Conservation (phyloP, 1,284 basidiomycete genomes). For the Ustilago nuda region DNA sequence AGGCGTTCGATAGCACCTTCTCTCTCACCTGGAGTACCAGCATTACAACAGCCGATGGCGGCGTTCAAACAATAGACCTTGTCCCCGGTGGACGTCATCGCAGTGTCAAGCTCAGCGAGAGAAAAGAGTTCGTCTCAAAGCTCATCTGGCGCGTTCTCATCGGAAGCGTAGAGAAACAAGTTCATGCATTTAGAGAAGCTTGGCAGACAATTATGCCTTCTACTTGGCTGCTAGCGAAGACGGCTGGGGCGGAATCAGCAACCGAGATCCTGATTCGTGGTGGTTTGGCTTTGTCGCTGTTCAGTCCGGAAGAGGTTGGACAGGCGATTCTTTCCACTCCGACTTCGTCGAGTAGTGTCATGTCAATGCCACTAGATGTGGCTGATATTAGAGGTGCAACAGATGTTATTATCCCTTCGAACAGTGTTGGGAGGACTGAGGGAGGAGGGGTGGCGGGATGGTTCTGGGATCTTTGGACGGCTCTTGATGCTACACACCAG, state of each 20-base stretch:
- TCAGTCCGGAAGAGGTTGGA: conserved; percentile 18
- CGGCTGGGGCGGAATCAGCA: conserved; percentile 13
- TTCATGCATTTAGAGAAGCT: conserved; percentile 29
- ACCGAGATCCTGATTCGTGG: conserved; percentile 26
- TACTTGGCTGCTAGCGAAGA: conserved; percentile 2
- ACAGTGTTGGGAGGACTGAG: not conserved
- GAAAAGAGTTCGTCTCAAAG: conserved; percentile 29
- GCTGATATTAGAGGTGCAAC: conserved; percentile 34
- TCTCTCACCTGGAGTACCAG: conserved; percentile 45
- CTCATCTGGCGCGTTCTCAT: conserved; percentile 36
- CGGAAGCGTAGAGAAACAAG: conserved; percentile 27
- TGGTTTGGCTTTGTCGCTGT: conserved; percentile 43
- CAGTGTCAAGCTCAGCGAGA: conserved; percentile 24
- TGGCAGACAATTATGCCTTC: conserved; percentile 40
- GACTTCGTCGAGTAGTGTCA: conserved; percentile 1
- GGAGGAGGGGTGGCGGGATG: not conserved
- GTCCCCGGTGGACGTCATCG: conserved; percentile 45
- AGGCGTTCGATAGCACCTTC: conserved; percentile 35
- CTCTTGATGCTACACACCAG: conserved; percentile 27
- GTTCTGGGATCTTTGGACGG: conserved; percentile 53
- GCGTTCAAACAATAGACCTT: conserved; percentile 31
- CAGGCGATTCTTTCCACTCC: conserved; percentile 31
- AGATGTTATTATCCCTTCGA: conserved; percentile 21
- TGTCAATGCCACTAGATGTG: conserved; percentile 36
- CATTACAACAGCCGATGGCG: conserved; percentile 13